Evolutionary conservation across 2,329 filamentous ascomycete genomes (phyloP), one percentile per base, ranked within the genome.

Genomic region (Claviceps fusiformis): DNA sequence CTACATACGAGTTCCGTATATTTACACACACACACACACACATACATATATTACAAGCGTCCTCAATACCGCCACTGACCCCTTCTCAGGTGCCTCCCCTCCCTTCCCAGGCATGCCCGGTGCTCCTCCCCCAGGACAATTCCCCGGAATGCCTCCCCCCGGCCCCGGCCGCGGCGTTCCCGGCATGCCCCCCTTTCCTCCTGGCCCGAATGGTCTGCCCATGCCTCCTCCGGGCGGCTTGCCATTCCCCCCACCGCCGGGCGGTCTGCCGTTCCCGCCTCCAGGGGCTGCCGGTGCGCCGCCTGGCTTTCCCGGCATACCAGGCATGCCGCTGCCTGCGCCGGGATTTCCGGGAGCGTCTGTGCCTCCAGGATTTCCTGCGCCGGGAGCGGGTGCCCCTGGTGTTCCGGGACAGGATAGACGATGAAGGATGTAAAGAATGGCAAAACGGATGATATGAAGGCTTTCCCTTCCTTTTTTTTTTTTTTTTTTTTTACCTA

Each of bases 21-120:
- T n/a, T n/a, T n/a, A n/a, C n/a, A n/a, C n/a, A n/a, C n/a, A n/a
- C n/a, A n/a, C n/a, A n/a, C n/a, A n/a, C n/a, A 33, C 8, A 33
- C 31, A 33, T 8, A 33, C 31, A 33, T 8, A 33, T 8, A 33
- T 33, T 8, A 33, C 31, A 33, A 33, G 31, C 8, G n/a, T n/a
- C n/a, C n/a, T n/a, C n/a, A n/a, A n/a, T n/a, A n/a, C n/a, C 31
- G 31, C 31, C 8, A 10, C 46, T 48, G 13, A 31, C 46, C 9
- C 1, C 2, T 13, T 19, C 6, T 8, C 24, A 58, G 73, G 76
- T 56, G 69, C 72, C 43, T 81, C 81, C 55, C 82, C 81, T 48
- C 81, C 80, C 31, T 85, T 83, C 62, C 78, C 76, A 52, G 74
- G 74, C 52, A 71, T 77, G 68, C 74, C 71, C 35, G 70, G 70